Conservation (phyloP, 768 basidiomycete species). For the Tremella yokohamensis region DNA sequence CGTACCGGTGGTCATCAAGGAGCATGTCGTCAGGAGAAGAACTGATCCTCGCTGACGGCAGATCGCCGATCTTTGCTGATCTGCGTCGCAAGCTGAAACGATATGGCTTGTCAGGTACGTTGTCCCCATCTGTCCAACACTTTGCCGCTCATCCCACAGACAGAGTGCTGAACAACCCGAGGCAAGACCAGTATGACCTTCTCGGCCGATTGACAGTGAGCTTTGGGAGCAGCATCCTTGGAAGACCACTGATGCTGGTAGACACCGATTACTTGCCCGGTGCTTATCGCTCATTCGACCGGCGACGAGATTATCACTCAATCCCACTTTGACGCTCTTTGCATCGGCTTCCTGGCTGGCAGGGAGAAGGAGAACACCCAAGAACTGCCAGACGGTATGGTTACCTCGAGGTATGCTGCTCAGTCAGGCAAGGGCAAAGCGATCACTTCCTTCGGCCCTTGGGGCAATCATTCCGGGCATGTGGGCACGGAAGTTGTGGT, state of each 20-base stretch:
- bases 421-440: neutral
- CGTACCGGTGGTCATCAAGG: neutral
- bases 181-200: neutral
- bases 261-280: slow-evolving; percentile 1
- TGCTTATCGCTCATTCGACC: neutral
- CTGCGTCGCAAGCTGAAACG: neutral
- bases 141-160: neutral
- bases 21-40: neutral
- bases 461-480: neutral
- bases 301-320: neutral
- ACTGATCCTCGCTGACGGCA: neutral
- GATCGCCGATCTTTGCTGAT: neutral
- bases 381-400: neutral
- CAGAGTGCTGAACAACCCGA: neutral
- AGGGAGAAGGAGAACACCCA: neutral
- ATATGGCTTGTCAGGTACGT: neutral
- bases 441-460: neutral
- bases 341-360: neutral
- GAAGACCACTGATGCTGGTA: neutral
- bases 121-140: neutral
- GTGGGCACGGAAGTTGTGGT: neutral
- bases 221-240: neutral
- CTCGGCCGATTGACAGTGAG: neutral
- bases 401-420: neutral
- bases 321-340: neutral